These are phyloP conservation scores for Vicia faba DNA, from an alignment of 306 rosid species.

Conservation along the genomic window DNA sequence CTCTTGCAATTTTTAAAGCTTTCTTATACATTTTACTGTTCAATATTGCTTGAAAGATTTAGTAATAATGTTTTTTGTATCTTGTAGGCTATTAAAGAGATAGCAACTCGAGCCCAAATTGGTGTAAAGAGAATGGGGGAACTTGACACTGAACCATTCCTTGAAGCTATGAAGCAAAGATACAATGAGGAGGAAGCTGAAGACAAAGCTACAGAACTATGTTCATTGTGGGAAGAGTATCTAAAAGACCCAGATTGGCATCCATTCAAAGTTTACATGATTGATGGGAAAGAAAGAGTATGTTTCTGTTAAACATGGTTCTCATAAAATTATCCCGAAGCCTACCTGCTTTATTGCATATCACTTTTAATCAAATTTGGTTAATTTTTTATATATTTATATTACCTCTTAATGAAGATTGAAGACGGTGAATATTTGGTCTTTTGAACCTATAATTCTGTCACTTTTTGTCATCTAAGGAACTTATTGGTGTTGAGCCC, in stretches of 20 bases:
- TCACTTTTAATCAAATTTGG: conserved; percentile 21
- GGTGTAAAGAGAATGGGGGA: conserved; percentile 94
- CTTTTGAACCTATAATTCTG: conserved; percentile 27
- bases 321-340: conserved; percentile 24
- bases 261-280: conserved; percentile 61
- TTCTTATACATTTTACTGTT: conserved; percentile 13
- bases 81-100: conserved; percentile 69
- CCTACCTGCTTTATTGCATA: conserved; percentile 11
- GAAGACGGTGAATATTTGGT: conserved; percentile 23
- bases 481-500: neutral
- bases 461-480: neutral
- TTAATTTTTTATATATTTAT: conserved; percentile 32
- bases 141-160: conserved; percentile 79
- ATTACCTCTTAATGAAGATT: conserved; percentile 8
- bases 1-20: conserved; percentile 13
- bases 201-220: conserved; percentile 73
- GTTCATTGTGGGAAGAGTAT: conserved; percentile 94
- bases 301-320: conserved; percentile 30
- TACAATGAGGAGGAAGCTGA: conserved; percentile 84
- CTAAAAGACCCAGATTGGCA: conserved; percentile 96
- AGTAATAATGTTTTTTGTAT: conserved; percentile 23
- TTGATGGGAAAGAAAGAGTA: conserved; percentile 59
- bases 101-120: conserved; percentile 50
- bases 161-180: conserved; percentile 70
- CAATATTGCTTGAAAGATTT: conserved; percentile 14